Evolutionary conservation across 345 rosid species (phyloP).

Genomic region (Eucalyptus leucophloia): DNA sequence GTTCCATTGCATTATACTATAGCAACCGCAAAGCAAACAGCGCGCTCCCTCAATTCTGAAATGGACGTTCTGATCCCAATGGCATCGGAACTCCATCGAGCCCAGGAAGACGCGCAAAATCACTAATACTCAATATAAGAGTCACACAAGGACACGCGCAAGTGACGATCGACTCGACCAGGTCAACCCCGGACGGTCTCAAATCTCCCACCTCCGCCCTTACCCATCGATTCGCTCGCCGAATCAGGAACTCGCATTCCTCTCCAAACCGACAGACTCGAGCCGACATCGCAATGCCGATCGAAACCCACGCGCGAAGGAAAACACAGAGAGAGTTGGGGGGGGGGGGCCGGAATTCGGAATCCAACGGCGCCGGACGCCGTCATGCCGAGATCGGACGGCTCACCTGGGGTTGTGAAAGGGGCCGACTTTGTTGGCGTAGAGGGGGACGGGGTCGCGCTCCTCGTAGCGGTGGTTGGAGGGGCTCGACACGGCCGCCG

Average conservation of each 20-base stretch:
- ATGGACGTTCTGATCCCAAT: background rate
- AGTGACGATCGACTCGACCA: background rate
- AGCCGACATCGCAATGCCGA: background rate
- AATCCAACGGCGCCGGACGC: background rate
- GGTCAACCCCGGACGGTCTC: background rate
- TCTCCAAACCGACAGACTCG: background rate
- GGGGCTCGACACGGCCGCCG: conserved; percentile 41
- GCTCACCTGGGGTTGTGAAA: conserved; percentile 73
- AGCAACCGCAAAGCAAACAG: background rate
- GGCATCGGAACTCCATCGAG: background rate
- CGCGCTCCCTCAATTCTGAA: background rate
- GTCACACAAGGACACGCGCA: background rate
- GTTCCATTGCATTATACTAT: background rate
- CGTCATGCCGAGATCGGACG: background rate
- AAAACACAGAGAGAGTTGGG: background rate
- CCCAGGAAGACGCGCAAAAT: background rate
- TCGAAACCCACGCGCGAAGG: background rate
- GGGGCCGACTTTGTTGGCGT: conserved; percentile 82
- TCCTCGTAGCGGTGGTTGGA: conserved; percentile 64
- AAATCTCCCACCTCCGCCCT: background rate
- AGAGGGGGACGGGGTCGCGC: conserved; percentile 57
- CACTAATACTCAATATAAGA: background rate
- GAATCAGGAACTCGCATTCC: background rate
- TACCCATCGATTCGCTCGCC: background rate
- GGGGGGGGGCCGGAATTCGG: background rate